Percentiles rank a stretch among this genome's conserved stretches.
phyloP scores from a whole-genome alignment of 176 grass and related monocot genomes.

The Raddia distichophylla region DNA sequence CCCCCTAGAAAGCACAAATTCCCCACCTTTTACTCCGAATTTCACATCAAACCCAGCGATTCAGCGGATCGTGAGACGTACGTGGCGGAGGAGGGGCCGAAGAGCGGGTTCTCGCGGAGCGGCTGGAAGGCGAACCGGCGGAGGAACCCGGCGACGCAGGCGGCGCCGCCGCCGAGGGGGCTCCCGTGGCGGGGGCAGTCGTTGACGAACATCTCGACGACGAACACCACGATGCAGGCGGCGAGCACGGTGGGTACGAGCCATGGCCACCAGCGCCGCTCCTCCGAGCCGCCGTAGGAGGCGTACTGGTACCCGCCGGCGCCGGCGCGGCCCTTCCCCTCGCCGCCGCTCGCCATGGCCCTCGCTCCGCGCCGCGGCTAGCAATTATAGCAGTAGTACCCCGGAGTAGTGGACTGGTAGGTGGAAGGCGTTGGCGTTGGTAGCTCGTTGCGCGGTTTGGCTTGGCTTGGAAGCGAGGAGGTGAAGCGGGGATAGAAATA shows the following conservation, averaged over 20 bases:
- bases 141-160: slow-evolving; percentile 68
- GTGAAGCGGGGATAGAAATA: not conserved
- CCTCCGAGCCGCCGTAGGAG: slow-evolving; percentile 45
- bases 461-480: slow-evolving; percentile 61
- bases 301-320: slow-evolving; percentile 32
- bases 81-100: slow-evolving; percentile 85
- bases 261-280: slow-evolving; percentile 74
- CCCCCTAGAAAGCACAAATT: not conserved
- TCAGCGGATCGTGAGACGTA: slow-evolving; percentile 18
- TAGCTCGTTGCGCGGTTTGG: not conserved
- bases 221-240: slow-evolving; percentile 69
- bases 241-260: slow-evolving; percentile 71
- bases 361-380: not conserved
- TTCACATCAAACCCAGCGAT: not conserved
- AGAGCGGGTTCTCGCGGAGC: slow-evolving; percentile 77
- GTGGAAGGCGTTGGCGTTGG: slow-evolving; percentile 4
- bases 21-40: not conserved
- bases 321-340: slow-evolving; percentile 41
- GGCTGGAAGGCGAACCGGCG: slow-evolving; percentile 85
- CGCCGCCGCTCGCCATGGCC: slow-evolving; percentile 49
- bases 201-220: slow-evolving; percentile 87
- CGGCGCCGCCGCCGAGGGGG: slow-evolving; percentile 40
- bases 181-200: slow-evolving; percentile 63
- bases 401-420: slow-evolving; percentile 36
- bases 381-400: slow-evolving; percentile 29